Evolutionary conservation across 2,329 filamentous ascomycete species (phyloP).

Genomic region (Pyricularia sp.): DNA sequence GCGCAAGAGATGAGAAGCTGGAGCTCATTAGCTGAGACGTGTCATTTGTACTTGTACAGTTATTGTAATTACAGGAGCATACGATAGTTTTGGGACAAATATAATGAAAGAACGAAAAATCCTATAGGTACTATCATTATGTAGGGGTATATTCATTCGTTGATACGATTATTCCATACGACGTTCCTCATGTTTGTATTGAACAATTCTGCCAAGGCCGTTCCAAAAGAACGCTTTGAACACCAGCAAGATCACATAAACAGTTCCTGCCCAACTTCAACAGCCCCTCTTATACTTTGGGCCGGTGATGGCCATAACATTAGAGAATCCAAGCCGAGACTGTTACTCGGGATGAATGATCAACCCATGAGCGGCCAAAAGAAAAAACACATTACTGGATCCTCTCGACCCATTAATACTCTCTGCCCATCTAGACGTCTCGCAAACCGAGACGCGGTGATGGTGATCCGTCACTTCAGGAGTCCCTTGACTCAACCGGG

Average conservation of each 20-base stretch:
- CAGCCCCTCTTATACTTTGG: not conserved
- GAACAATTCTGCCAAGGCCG: not conserved
- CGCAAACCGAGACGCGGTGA: not conserved
- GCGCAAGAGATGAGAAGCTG: constrained; percentile 19
- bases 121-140: not conserved
- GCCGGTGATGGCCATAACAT: not conserved
- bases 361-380: not conserved
- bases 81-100: not conserved
- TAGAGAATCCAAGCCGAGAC: not conserved
- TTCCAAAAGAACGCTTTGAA: not conserved
- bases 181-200: not conserved
- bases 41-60: not conserved
- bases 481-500: not conserved
- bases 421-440: not conserved
- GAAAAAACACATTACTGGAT: not conserved
- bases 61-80: not conserved
- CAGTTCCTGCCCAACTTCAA: not conserved
- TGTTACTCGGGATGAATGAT: not conserved
- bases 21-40: not conserved
- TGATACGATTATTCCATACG: not conserved
- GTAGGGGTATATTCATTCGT: not conserved
- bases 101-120: not conserved
- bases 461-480: not conserved
- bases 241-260: not conserved
- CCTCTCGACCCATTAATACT: not conserved